Evolutionary conservation across 345 rosid genomes (phyloP).

Genomic region (Jatropha curcas): DNA sequence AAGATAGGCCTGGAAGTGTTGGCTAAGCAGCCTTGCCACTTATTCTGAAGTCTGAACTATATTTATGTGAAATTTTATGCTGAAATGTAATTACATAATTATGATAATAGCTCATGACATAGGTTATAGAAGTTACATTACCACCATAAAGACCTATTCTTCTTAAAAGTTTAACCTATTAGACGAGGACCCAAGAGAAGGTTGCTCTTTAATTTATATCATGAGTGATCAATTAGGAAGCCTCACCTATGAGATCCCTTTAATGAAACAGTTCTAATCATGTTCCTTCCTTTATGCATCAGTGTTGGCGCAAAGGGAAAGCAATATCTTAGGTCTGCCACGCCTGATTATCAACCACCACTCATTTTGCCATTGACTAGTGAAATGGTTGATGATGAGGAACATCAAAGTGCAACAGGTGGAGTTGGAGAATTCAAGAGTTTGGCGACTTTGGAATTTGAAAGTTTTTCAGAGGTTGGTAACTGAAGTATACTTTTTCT

Average conservation of each 20-base stretch:
- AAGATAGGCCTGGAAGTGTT: not conserved
- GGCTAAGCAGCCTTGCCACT: not conserved
- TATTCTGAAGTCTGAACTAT: not conserved
- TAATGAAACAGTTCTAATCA: not conserved
- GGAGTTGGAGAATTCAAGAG: conserved; percentile 29
- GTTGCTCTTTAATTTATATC: not conserved
- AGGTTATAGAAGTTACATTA: not conserved
- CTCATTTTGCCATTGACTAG: conserved; percentile 33
- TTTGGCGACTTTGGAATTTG: conserved; percentile 21
- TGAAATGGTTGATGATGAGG: conserved; percentile 41
- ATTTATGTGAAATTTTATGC: not conserved
- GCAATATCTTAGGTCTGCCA: conserved; percentile 39
- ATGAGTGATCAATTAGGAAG: not conserved
- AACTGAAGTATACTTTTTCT: not conserved
- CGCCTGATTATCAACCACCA: conserved; percentile 42
- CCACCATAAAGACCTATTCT: not conserved
- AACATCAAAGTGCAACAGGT: conserved; percentile 19
- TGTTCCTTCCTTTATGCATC: conserved; percentile 17
- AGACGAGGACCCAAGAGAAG: not conserved
- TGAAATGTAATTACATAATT: not conserved
- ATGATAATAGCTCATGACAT: not conserved
- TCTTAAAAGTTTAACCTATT: not conserved
- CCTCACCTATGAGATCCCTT: not conserved
- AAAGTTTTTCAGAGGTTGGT: conserved; percentile 44
- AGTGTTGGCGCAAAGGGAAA: conserved; percentile 39